A percentile compares a stretch with the other conserved stretches of the same genome.
phyloP scores from a whole-genome alignment of 371 early-diverging fungal species.

The Mucor mucedo region DNA sequence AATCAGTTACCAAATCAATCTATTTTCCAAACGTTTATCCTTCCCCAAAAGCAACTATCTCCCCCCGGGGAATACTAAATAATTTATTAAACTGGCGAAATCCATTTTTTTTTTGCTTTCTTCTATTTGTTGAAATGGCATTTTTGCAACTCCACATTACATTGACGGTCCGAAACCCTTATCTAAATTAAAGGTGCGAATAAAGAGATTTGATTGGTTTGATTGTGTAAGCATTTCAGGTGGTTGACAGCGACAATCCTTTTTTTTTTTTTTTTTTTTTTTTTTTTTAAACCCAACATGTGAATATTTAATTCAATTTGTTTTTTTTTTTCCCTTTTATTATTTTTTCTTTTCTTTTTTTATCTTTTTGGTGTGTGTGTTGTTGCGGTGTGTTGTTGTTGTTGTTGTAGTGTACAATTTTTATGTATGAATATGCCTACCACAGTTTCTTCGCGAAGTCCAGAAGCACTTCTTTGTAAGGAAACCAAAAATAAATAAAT shows the following conservation, averaged over 20 bases:
- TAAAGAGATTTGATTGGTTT: constrained; percentile 1
- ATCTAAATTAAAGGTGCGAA: too few relatives aligned
- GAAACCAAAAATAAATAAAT: neutral
- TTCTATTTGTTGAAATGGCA: too few relatives aligned
- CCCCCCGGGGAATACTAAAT: too few relatives aligned
- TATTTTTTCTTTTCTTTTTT: constrained; percentile 2
- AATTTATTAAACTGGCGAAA: too few relatives aligned
- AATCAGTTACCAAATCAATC: too few relatives aligned
- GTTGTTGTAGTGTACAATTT: too few relatives aligned
- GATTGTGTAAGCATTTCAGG: neutral
- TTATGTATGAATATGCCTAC: constrained; percentile 30
- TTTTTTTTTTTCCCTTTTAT: constrained; percentile 2
- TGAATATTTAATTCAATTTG: neutral
- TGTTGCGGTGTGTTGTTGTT: neutral
- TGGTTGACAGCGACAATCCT: constrained; percentile 7
- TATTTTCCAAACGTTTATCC: too few relatives aligned
- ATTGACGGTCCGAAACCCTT: too few relatives aligned
- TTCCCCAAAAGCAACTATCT: too few relatives aligned
- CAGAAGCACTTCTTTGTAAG: constrained; percentile 55
- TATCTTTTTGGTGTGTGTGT: neutral
- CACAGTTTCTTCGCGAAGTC: constrained; percentile 52
- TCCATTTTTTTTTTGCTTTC: too few relatives aligned
- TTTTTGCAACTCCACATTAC: too few relatives aligned
- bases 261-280: constrained; percentile 3
- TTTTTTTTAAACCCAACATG: constrained; percentile 5